Evolutionary conservation across 2,329 filamentous ascomycete genomes (phyloP).

Genomic region (Cordyceps pruinosa): DNA sequence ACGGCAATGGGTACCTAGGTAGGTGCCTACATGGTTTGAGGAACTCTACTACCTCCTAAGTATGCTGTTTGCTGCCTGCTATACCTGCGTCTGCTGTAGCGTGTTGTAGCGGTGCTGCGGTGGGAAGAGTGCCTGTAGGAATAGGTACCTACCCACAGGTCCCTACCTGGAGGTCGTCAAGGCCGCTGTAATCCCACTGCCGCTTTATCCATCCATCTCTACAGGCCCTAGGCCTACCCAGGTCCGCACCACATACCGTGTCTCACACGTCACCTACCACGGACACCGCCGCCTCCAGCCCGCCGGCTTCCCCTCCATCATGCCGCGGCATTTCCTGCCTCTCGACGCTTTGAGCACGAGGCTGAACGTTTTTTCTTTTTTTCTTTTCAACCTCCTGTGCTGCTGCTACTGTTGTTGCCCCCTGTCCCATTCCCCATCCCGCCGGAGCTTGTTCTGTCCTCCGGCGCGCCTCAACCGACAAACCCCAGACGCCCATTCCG

Average conservation of each 20-base stretch:
- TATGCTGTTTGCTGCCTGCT: too few species aligned
- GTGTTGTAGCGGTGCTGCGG: too few species aligned
- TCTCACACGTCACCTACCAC: too few species aligned
- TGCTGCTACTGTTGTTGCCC: too few species aligned
- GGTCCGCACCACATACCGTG: too few species aligned
- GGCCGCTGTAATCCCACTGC: not conserved
- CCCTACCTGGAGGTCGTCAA: not conserved
- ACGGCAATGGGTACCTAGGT: too few species aligned
- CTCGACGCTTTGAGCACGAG: not conserved
- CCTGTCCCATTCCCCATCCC: not conserved
- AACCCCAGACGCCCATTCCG: not conserved
- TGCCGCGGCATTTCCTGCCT: not conserved
- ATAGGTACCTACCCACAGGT: not conserved
- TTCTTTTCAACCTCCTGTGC: not conserved
- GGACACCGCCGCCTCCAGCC: not conserved
- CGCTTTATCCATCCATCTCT: not conserved
- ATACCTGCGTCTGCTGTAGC: too few species aligned
- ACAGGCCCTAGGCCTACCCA: too few species aligned
- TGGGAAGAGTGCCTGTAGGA: not conserved
- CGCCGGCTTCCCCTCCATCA: not conserved
- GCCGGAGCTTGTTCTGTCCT: slow-evolving; percentile 6
- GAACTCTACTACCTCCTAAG: too few species aligned
- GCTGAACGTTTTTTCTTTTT: not conserved
- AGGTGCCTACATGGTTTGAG: too few species aligned
- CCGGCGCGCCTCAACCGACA: not conserved